phyloP scores from a whole-genome alignment of 768 basidiomycete species.

The Lentinula raphanica region DNA sequence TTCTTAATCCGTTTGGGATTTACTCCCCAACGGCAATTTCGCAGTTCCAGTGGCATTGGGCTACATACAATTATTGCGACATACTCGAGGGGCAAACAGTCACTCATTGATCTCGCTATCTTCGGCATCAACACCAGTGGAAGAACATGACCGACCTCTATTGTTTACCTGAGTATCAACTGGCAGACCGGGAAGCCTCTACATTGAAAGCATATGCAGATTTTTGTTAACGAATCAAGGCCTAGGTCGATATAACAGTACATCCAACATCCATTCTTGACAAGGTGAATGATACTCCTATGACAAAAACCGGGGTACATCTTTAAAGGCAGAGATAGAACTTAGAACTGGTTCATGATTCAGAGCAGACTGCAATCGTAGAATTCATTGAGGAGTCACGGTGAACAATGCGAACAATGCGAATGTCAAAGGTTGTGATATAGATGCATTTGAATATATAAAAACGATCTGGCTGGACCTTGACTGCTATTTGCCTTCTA shows the following conservation, averaged over 20 bases:
- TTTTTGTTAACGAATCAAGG: not conserved
- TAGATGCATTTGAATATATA: too few species aligned
- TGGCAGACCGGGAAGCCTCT: not conserved
- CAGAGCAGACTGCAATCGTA: too few species aligned
- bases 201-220: too few species aligned
- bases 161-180: not conserved
- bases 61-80: not conserved
- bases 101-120: not conserved
- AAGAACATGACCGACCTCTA: not conserved
- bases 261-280: not conserved
- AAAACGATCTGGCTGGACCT: too few species aligned
- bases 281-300: not conserved
- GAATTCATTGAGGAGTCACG: too few species aligned
- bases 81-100: not conserved
- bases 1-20: not conserved
- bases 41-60: not conserved
- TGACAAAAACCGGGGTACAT: not conserved
- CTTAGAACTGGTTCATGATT: not conserved
- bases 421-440: too few species aligned
- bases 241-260: not conserved
- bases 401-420: too few species aligned
- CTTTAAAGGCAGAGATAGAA: not conserved
- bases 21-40: not conserved
- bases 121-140: not conserved
- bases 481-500: too few species aligned